These are phyloP conservation scores for Tylopilus cervinicoccineus DNA, from an alignment of 768 basidiomycete genomes.

Conservation along the genomic window DNA sequence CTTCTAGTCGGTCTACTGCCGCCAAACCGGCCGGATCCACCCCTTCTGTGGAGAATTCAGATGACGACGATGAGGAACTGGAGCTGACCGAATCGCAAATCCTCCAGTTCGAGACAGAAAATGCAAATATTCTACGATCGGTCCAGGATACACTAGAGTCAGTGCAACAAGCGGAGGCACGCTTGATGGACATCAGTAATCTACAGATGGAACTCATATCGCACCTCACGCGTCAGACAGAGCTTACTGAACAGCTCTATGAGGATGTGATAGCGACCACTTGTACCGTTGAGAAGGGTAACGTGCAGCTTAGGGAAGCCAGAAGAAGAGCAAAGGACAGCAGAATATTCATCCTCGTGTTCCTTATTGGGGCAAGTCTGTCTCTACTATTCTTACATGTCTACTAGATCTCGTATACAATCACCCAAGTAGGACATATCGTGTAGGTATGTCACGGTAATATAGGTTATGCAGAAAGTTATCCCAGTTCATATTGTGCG, in stretches of 20 bases:
- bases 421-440: conserved; percentile 3
- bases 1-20: conserved; percentile 32
- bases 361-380: conserved; percentile 88
- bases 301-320: conserved; percentile 86
- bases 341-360: conserved; percentile 84
- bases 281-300: conserved; percentile 83
- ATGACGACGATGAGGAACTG: conserved; percentile 74
- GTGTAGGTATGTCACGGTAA: neutral
- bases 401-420: conserved; percentile 48
- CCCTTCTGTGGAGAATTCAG: conserved; percentile 39
- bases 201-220: conserved; percentile 89
- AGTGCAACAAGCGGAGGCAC: conserved; percentile 88
- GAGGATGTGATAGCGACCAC: conserved; percentile 91
- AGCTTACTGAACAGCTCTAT: conserved; percentile 89
- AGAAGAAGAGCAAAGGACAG: conserved; percentile 82
- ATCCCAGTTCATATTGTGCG: neutral
- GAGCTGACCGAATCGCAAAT: conserved; percentile 87
- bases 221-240: conserved; percentile 86
- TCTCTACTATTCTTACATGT: conserved; percentile 91
- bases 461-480: neutral
- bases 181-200: conserved; percentile 87
- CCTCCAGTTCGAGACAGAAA: conserved; percentile 90
- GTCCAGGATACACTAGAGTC: conserved; percentile 86
- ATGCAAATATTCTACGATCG: conserved; percentile 76
- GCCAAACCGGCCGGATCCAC: conserved; percentile 25